Conservation (phyloP, 2,329 filamentous ascomycete species). For the Verticillium alfalfae region DNA sequence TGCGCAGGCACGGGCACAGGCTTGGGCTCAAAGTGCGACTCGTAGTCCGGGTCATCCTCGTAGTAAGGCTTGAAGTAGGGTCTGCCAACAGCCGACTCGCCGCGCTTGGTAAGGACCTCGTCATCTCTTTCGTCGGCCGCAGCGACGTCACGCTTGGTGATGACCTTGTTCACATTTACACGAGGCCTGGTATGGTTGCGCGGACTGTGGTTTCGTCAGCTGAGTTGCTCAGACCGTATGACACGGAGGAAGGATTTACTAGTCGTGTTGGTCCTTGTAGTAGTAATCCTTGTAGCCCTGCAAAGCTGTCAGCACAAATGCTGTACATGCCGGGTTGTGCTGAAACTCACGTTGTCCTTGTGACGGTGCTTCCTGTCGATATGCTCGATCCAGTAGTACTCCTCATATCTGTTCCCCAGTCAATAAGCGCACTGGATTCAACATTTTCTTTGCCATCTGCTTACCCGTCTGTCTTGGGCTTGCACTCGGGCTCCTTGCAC, state of each 20-base stretch:
- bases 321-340: neutral
- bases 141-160: neutral
- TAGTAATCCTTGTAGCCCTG: neutral
- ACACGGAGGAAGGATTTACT: neutral
- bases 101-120: neutral
- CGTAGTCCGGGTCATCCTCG: neutral
- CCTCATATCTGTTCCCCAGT: neutral
- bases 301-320: neutral
- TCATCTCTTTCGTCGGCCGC: neutral
- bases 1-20: neutral
- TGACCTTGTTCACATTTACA: neutral
- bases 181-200: neutral
- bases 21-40: neutral
- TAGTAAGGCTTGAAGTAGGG: neutral
- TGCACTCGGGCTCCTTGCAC: neutral
- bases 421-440: neutral
- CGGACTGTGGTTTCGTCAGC: neutral
- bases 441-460: neutral
- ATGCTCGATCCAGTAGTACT: constrained; percentile 2
- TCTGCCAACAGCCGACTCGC: neutral
- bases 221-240: too few relatives aligned
- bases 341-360: neutral
- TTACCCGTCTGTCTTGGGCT: neutral
- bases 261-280: neutral
- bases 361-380: neutral